Evolutionary conservation across 2,329 filamentous ascomycete species (phyloP).

Genomic region (Paraphaeosphaeria minitans): DNA sequence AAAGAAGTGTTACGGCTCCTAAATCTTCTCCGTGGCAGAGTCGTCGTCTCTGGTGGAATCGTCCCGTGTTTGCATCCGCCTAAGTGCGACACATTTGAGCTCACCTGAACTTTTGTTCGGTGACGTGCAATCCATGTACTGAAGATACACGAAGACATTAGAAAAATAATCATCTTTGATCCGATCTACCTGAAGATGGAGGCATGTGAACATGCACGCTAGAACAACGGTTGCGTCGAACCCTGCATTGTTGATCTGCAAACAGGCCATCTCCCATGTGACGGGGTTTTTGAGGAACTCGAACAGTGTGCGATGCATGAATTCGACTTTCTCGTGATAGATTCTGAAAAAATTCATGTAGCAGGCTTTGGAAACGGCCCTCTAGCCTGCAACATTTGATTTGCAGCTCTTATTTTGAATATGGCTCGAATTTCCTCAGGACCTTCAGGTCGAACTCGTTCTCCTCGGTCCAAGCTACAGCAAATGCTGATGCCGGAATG

Average conservation of each 20-base stretch:
- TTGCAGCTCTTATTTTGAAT: background rate
- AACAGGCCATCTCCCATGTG: background rate
- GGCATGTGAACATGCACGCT: background rate
- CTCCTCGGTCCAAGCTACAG: background rate
- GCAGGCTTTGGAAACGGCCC: background rate
- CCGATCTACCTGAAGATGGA: too few species aligned
- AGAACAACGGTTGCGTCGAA: background rate
- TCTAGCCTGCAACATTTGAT: background rate
- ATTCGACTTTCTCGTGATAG: background rate
- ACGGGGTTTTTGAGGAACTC: background rate
- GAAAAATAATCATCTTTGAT: background rate
- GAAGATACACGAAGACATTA: background rate
- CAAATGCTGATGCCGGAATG: background rate
- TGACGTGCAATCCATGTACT: background rate
- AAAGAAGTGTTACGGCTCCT: background rate
- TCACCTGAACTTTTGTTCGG: background rate
- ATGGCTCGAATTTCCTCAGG: background rate
- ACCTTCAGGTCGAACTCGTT: background rate
- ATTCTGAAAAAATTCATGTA: background rate
- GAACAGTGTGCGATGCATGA: background rate
- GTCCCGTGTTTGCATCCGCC: background rate
- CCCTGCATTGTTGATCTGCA: background rate
- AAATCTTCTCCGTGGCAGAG: background rate
- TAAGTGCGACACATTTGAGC: background rate
- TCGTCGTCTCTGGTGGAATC: too few species aligned